phyloP scores from a whole-genome alignment of 805 yeast genomes.

The Starmerella tilneyi region DNA sequence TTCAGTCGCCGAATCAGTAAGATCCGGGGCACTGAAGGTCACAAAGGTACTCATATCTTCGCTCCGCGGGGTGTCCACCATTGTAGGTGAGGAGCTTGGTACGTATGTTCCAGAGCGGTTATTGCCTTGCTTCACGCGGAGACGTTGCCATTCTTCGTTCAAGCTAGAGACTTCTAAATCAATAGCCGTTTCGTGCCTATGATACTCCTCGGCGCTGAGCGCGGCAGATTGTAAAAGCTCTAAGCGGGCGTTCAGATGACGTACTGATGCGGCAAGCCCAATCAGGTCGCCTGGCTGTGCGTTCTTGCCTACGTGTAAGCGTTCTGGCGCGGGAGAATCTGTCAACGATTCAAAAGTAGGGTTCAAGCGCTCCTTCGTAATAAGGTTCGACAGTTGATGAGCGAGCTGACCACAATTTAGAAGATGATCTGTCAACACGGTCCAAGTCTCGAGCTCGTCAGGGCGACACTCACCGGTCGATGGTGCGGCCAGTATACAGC shows the following conservation, averaged over 20 bases:
- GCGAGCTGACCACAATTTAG: slow-evolving; percentile 11
- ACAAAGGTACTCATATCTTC: slow-evolving; percentile 3
- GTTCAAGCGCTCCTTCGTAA: slow-evolving; percentile 21
- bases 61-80: slow-evolving; percentile 11
- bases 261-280: slow-evolving; percentile 16
- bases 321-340: not conserved
- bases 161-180: slow-evolving; percentile 16
- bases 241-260: slow-evolving; percentile 22
- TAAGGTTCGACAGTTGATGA: slow-evolving; percentile 17
- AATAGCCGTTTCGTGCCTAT: slow-evolving; percentile 11
- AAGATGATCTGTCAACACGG: slow-evolving; percentile 24
- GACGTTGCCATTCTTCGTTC: slow-evolving; percentile 1
- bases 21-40: slow-evolving; percentile 4
- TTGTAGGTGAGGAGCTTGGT: slow-evolving; percentile 15
- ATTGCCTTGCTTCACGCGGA: not conserved
- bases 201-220: slow-evolving; percentile 7
- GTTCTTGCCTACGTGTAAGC: not conserved
- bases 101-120: too few species aligned
- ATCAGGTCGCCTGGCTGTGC: not conserved
- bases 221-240: slow-evolving; percentile 18
- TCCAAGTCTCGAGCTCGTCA: slow-evolving; percentile 25
- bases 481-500: slow-evolving; percentile 35
- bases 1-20: slow-evolving; percentile 1
- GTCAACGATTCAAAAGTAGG: not conserved
- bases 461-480: slow-evolving; percentile 23